A percentile compares a stretch with the other conserved stretches of the same genome.
Evolutionary conservation across 1,284 basidiomycete species (phyloP).

Genomic region (Marasmius sp.): DNA sequence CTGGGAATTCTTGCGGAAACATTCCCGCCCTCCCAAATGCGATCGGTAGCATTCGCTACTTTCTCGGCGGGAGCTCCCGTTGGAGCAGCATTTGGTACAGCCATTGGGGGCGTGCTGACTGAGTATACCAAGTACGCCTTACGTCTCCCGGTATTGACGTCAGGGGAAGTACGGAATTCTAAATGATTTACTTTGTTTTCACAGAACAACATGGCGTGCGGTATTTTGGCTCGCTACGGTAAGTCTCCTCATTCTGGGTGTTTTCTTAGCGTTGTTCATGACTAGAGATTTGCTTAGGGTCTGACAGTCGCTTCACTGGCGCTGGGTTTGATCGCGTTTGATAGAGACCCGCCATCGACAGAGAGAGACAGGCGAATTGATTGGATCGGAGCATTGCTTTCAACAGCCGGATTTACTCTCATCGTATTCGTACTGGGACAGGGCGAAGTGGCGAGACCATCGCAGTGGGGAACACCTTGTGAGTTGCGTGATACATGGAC

Average conservation of each 20-base stretch:
- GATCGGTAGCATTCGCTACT: constrained; percentile 74
- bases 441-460: constrained; percentile 47
- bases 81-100: constrained; percentile 59
- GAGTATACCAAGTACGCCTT: constrained; percentile 51
- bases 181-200: not conserved
- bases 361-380: constrained; percentile 37
- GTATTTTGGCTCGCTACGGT: constrained; percentile 2
- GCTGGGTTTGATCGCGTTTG: not conserved
- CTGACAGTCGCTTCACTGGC: not conserved
- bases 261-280: not conserved
- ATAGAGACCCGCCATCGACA: not conserved
- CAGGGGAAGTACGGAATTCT: no score
- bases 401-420: constrained; percentile 50
- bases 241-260: not conserved
- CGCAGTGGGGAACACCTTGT: constrained; percentile 57
- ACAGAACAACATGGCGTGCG: constrained; percentile 1
- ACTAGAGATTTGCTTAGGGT: not conserved
- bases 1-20: constrained; percentile 77
- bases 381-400: constrained; percentile 50
- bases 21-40: constrained; percentile 66
- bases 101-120: constrained; percentile 70
- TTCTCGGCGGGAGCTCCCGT: constrained; percentile 82
- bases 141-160: not conserved
- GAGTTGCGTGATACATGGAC: not conserved
- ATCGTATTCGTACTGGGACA: constrained; percentile 55